Base-by-base conservation (phyloP, 1,139 yeast species). In the Yamadazyma mexicana region DNA sequence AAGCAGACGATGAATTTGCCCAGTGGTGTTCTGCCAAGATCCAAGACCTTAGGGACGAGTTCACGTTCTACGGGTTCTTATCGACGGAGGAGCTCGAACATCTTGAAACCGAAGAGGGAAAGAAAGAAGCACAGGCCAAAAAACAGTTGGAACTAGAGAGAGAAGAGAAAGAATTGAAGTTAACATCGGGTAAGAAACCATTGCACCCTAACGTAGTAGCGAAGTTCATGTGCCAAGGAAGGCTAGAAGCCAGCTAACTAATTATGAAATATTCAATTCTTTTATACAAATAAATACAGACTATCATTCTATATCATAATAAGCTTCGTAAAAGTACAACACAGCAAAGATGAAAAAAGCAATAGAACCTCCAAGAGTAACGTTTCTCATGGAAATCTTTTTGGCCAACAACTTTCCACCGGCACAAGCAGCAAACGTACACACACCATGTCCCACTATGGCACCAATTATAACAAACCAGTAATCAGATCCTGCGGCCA, bases 401-500 rank as follows among this genome's bases (percentile, higher is more conserved):
- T 89, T 79, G 32, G 98, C 98, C 48, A 94, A 72, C 44, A 87
- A 73, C 64, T 85, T 85, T 25, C 99, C 99, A 33, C 98, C 98
- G 44, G 87, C 45, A 40, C 94, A 95, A n/a, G 98, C 98, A 44
- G 89, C 79, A 34, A 79, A 79, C 0, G 98, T 87, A 66, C 98
- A 92, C n/a, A 86, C 42, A 9, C 85, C 82, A 62, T 92, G 99
- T 20, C 98, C 99, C 34, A 85, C 61, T 32, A 89, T 80, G 17
- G 96, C 96, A 43, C 99, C 98, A 33, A 83, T 52, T 34, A 92
- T 87, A 35, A 91, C 96, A 55, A 75, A 75, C 92, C 95, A 83
- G 66, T 88, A 92, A 61, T 89, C 87, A 28, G 89, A 83, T 29
- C 97, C 97, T 1, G 98, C 96, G 35, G 98, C 98, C 95, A 92